Evolutionary conservation across 441 rosid genomes (phyloP).

Genomic region (Eruca vesicaria): DNA sequence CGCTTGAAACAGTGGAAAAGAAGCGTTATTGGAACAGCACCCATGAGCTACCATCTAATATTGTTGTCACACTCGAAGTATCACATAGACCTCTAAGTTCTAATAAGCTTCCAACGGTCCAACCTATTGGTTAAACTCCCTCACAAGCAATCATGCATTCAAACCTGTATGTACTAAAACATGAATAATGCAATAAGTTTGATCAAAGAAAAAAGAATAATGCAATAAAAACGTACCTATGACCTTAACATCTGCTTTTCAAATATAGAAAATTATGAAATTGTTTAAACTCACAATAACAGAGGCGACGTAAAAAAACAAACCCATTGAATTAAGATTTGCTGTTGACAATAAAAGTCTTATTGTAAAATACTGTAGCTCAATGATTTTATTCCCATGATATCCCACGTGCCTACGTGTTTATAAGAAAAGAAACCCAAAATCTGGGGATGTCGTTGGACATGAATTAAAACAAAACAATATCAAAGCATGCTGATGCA

Average conservation of each 20-base stretch:
- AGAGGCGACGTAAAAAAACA: not conserved
- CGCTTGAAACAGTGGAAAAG: not conserved
- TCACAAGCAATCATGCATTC: not conserved
- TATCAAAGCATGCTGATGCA: not conserved
- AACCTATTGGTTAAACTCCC: not conserved
- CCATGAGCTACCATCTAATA: not conserved
- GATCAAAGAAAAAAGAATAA: no score
- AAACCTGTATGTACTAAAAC: not conserved
- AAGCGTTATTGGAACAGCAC: constrained; percentile 1
- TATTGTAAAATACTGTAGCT: not conserved
- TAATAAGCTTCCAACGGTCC: not conserved
- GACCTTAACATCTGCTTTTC: not conserved
- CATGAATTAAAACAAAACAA: constrained; percentile 17
- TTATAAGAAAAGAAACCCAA: not conserved
- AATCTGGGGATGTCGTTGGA: constrained; percentile 4
- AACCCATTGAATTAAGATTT: not conserved
- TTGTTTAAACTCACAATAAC: not conserved
- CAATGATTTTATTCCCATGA: not conserved
- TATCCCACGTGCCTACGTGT: constrained; percentile 1
- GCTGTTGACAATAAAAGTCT: not conserved
- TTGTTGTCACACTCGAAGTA: not conserved
- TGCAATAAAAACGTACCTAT: not conserved
- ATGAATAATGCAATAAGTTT: not conserved
- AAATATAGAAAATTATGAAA: no score
- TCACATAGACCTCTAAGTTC: not conserved